Evolutionary conservation across 768 basidiomycete genomes (phyloP), one percentile per base, ranked within the genome.

Genomic region (Dacryopinax primogenitus): DNA sequence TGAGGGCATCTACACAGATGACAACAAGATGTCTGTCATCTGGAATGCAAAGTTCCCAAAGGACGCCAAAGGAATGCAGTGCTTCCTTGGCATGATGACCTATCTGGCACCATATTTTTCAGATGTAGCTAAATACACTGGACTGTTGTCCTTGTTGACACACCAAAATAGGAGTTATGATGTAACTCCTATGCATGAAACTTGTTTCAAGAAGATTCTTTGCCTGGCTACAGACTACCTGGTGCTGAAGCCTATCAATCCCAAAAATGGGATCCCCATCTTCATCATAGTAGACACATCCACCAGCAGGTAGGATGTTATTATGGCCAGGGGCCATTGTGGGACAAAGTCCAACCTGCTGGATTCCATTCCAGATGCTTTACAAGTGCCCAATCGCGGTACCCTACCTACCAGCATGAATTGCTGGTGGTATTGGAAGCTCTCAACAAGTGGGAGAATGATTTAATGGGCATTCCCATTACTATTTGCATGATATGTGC

Each of bases 361-460:
- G 68, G 68, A 3, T 69, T 69, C 63, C 12, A 68, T 15, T 69
- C 68, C 3, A 67, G 66, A 36, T 65, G 67, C 28, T 69, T 69
- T 66, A 63, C 67, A 2, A 45, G 16, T 30, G 68, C 68, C 9
- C 68, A 69, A 39, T 28, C 21, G 4, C 3, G 26, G 15, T 69
- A 69, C 51, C 33, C n/a, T 23, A 67, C 68, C 3, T 68, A 41
- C 51, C 67, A 68, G 35, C 67, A 64, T 2, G 66, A 68, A 37
- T 34, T 64, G 4, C n/a, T 68, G 7, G 67, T 37, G 3, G 33
- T 67, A 12, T 34, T 66, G 9, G 67, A 67, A 36, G 67, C 36
- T 37, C 36, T 37, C 11, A 9, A 9, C 36, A 37, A 37, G 18
- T 37, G 36, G 36, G 36, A 37, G 18, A 37, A 18, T 18, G 11